Conservation (phyloP, 768 basidiomycete species). For the Tulasnella sp. region DNA sequence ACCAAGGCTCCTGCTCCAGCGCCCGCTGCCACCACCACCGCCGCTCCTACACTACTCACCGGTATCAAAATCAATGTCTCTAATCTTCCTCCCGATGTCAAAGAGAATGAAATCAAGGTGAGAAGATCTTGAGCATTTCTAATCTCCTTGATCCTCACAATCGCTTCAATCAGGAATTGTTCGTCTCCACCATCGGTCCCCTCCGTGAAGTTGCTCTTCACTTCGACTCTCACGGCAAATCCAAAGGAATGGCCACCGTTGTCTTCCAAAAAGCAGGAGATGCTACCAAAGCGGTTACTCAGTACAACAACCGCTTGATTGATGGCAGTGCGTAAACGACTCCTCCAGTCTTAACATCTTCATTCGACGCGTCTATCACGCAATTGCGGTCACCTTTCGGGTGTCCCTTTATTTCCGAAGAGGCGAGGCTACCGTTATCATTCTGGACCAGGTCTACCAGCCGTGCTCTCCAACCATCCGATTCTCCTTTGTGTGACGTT, state of each 20-base stretch:
- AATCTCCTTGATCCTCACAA: not conserved
- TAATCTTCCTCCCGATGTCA: constrained; percentile 86
- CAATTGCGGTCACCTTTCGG: constrained; percentile 42
- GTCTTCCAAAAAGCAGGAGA: constrained; percentile 78
- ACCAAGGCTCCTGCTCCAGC: constrained; percentile 20
- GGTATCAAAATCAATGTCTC: constrained; percentile 93
- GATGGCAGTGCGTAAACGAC: constrained; percentile 97
- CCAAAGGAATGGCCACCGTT: constrained; percentile 82
- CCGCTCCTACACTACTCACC: constrained; percentile 20
- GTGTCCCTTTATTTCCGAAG: constrained; percentile 19
- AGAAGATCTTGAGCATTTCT: constrained; percentile 21
- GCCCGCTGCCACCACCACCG: constrained; percentile 29
- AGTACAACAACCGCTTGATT: constrained; percentile 98
- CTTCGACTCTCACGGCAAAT: constrained; percentile 73
- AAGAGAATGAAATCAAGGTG: constrained; percentile 87
- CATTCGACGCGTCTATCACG: too few species aligned
- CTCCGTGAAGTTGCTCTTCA: constrained; percentile 72
- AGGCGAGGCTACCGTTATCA: not conserved
- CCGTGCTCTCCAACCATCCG: not conserved
- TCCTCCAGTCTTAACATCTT: too few species aligned
- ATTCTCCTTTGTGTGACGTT: not conserved
- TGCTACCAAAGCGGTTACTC: constrained; percentile 79
- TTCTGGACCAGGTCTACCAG: not conserved
- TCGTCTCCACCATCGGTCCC: constrained; percentile 79
- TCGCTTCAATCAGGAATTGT: constrained; percentile 58